These are phyloP conservation scores for Suhomyces kilbournensis DNA, from an alignment of 805 yeast species.

Conservation along the genomic window DNA sequence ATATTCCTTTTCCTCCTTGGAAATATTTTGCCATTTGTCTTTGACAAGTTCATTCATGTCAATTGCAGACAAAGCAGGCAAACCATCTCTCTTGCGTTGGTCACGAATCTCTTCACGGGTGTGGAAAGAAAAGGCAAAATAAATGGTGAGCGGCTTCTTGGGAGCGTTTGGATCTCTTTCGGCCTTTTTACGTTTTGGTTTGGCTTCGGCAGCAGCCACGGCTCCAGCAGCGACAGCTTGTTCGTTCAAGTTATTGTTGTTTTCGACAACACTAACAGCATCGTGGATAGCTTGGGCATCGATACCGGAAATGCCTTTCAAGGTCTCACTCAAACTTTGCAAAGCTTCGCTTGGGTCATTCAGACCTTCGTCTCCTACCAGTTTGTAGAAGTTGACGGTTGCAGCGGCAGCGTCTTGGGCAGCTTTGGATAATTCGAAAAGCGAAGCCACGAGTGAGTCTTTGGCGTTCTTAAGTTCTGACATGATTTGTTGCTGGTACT, in stretches of 20 bases:
- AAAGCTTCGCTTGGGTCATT: constrained; percentile 30
- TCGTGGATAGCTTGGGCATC: constrained; percentile 9
- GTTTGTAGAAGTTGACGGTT: constrained; percentile 70
- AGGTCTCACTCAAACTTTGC: constrained; percentile 32
- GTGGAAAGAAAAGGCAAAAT: constrained; percentile 71
- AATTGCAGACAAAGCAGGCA: constrained; percentile 63
- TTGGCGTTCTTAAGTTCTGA: constrained; percentile 19
- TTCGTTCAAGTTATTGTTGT: constrained; percentile 12
- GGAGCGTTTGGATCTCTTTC: constrained; percentile 89
- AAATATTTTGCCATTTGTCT: constrained; percentile 70
- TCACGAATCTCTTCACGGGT: constrained; percentile 68
- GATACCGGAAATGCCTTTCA: constrained; percentile 38
- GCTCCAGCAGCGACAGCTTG: constrained; percentile 11
- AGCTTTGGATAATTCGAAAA: constrained; percentile 81
- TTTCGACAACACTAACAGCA: constrained; percentile 12
- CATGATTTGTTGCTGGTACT: constrained; percentile 8
- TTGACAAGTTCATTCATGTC: constrained; percentile 81
- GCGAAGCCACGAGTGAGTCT: constrained; percentile 61
- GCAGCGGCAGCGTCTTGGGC: constrained; percentile 83
- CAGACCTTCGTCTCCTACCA: constrained; percentile 47
- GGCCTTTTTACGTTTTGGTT: constrained; percentile 49
- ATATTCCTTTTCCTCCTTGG: constrained; percentile 60
- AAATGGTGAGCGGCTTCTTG: constrained; percentile 87
- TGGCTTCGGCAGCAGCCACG: constrained; percentile 23
- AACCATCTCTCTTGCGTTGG: constrained; percentile 57